These are phyloP conservation scores for Diplodia mutila DNA, from an alignment of 2,329 filamentous ascomycete genomes.

Conservation along the genomic window DNA sequence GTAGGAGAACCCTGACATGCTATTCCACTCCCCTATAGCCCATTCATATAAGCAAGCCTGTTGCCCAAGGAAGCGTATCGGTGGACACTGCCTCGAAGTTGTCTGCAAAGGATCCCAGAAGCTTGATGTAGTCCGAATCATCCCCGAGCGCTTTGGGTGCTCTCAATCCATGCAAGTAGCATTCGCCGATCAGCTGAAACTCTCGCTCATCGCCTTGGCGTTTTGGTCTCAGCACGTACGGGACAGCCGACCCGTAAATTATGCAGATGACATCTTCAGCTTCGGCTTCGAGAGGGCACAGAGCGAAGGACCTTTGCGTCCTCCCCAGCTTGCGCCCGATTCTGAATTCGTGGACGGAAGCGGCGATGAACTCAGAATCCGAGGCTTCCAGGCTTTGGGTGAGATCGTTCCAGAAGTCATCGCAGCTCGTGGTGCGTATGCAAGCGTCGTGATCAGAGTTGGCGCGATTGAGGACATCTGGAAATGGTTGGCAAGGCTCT, in stretches of 20 bases:
- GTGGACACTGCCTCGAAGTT: background rate
- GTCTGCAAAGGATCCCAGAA: background rate
- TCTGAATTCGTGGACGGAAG: background rate
- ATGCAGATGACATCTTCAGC: background rate
- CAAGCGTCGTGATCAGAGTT: too few relatives aligned
- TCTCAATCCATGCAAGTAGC: background rate
- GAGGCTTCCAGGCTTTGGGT: too few relatives aligned
- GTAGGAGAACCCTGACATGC: too few relatives aligned
- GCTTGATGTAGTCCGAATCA: background rate
- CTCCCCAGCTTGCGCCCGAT: background rate
- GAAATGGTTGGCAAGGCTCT: too few relatives aligned
- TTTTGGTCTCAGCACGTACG: background rate
- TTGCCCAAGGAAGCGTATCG: background rate
- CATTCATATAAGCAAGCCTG: too few relatives aligned
- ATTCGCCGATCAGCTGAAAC: background rate
- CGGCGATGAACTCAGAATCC: too few relatives aligned
- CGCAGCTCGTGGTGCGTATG: too few relatives aligned
- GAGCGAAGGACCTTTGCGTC: background rate
- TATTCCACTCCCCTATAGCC: too few relatives aligned
- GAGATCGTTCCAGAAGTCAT: too few relatives aligned
- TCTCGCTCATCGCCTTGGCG: background rate
- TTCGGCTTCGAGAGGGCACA: background rate
- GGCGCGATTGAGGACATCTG: too few relatives aligned
- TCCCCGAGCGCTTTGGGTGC: background rate
- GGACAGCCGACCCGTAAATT: background rate